phyloP scores from a whole-genome alignment of 345 rosid genomes.

The Aegle marmelos region DNA sequence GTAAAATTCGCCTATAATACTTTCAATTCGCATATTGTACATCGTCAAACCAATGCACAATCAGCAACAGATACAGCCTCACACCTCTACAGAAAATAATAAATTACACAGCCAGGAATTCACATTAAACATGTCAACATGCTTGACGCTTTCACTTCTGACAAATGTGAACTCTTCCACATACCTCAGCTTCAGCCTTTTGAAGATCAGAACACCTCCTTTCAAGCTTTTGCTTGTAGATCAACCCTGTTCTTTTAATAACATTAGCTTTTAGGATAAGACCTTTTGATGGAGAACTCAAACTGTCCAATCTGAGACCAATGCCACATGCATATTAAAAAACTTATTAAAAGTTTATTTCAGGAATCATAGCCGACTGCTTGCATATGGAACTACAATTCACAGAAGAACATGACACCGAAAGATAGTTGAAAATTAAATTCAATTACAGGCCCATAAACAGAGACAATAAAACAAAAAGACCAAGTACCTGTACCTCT shows the following conservation, averaged over 20 bases:
- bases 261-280: conserved; percentile 38
- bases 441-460: not conserved
- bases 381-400: not conserved
- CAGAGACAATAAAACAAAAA: not conserved
- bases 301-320: conserved; percentile 51
- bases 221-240: conserved; percentile 56
- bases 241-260: conserved; percentile 37
- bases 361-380: not conserved
- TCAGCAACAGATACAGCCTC: conserved; percentile 9
- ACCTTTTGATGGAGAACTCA: conserved; percentile 41
- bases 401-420: not conserved
- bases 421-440: not conserved
- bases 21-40: not conserved
- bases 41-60: not conserved
- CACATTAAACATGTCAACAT: conserved; percentile 5
- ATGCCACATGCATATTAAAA: conserved; percentile 12
- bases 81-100: not conserved
- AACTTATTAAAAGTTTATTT: conserved; percentile 2
- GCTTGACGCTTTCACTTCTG: not conserved
- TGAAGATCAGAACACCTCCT: conserved; percentile 59
- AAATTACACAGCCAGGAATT: not conserved
- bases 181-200: conserved; percentile 95
- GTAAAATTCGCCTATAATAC: not conserved
- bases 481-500: conserved; percentile 46
- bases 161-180: conserved; percentile 7